Conservation (phyloP, 768 basidiomycete species). For the Amanita subjunquillea region DNA sequence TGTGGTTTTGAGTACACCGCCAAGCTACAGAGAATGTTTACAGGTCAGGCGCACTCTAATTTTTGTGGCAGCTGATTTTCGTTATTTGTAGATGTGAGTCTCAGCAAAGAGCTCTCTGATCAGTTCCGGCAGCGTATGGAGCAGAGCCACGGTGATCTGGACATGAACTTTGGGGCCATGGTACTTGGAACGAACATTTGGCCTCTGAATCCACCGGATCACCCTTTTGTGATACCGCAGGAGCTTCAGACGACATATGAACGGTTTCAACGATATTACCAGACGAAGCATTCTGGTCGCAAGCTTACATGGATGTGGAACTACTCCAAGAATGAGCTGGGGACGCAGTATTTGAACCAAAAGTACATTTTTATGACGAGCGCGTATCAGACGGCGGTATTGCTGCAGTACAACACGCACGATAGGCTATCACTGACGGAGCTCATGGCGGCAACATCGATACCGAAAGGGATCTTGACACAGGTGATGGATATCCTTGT, state of each 20-base stretch:
- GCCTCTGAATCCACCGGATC: slow-evolving; percentile 77
- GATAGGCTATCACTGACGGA: slow-evolving; percentile 81
- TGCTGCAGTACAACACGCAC: slow-evolving; percentile 87
- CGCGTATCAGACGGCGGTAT: slow-evolving; percentile 90
- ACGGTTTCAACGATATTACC: slow-evolving; percentile 88
- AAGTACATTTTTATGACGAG: slow-evolving; percentile 96
- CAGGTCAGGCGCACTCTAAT: slow-evolving; percentile 34
- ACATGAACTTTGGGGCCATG: slow-evolving; percentile 87
- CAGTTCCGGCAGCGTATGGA: slow-evolving; percentile 92
- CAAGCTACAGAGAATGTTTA: slow-evolving; percentile 96
- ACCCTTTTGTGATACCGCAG: slow-evolving; percentile 81
- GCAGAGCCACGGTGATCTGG: slow-evolving; percentile 75
- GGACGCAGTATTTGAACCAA: slow-evolving; percentile 86
- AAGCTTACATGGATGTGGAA: slow-evolving; percentile 99
- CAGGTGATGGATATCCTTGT: slow-evolving; percentile 66
- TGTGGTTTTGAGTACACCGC: slow-evolving; percentile 96
- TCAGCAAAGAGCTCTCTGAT: slow-evolving; percentile 93
- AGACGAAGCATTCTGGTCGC: slow-evolving; percentile 86
- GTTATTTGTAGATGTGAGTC: slow-evolving; percentile 63
- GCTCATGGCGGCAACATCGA: slow-evolving; percentile 65
- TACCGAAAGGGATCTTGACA: slow-evolving; percentile 69
- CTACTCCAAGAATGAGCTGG: slow-evolving; percentile 92
- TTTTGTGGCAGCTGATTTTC: background rate
- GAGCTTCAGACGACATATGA: slow-evolving; percentile 86
- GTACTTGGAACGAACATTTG: slow-evolving; percentile 95